A percentile compares a stretch with the other conserved stretches of the same genome.
phyloP scores from a whole-genome alignment of 192 early-diverging fungal genomes.

The Rhizoclosmatium globosum region DNA sequence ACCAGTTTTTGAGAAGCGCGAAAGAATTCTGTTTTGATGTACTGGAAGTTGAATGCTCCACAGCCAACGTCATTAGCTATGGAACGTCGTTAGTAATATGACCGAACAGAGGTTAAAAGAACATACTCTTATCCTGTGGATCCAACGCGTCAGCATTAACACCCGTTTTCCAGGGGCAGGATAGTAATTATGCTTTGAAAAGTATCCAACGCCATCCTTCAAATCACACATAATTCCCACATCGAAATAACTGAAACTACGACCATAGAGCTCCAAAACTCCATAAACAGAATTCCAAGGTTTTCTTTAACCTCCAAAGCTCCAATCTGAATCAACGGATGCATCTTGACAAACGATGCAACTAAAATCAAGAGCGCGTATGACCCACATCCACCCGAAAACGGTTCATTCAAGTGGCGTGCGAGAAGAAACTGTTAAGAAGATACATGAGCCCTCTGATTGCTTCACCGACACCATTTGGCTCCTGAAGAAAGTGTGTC shows the following conservation, averaged over 20 bases:
- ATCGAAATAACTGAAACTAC: constrained; percentile 71
- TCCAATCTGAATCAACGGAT: constrained; percentile 76
- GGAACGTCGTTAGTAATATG: neutral
- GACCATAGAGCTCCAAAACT: constrained; percentile 95
- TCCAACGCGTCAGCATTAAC: constrained; percentile 41
- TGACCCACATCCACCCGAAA: constrained; percentile 86
- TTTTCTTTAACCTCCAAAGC: constrained; percentile 73
- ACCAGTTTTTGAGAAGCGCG: constrained; percentile 38
- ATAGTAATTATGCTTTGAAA: constrained; percentile 21
- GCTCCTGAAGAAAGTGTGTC: constrained; percentile 61
- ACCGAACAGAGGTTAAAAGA: neutral
- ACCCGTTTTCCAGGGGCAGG: neutral
- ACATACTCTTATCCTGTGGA: constrained; percentile 53
- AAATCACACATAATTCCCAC: constrained; percentile 62
- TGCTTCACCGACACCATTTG: constrained; percentile 46
- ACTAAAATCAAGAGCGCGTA: constrained; percentile 83
- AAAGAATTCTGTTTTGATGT: constrained; percentile 44
- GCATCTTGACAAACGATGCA: constrained; percentile 84
- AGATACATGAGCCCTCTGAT: constrained; percentile 77
- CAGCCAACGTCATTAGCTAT: constrained; percentile 54
- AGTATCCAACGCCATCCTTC: constrained; percentile 5
- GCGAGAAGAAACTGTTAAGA: constrained; percentile 84
- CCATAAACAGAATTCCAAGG: constrained; percentile 87
- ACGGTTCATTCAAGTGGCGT: constrained; percentile 84
- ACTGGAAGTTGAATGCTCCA: constrained; percentile 41